These are phyloP conservation scores for barley (Hordeum vulgare) DNA, from an alignment of 176 grass and related monocot genomes.

Conservation along the genomic window MorexV3_pseudomolecules_assembly NC_058518.1:58127621-58128120, in stretches of 20 bases:
- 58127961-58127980: slow-evolving; percentile 82
- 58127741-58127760: too few relatives aligned
- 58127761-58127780: too few relatives aligned
- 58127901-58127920: slow-evolving; percentile 56
- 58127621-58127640: background rate
- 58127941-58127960: slow-evolving; percentile 83
- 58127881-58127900: slow-evolving; percentile 62
- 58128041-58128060: slow-evolving; percentile 68
- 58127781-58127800: too few relatives aligned
- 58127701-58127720: background rate
- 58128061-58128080: background rate
- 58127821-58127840: background rate
- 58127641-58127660: background rate
- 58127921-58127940: slow-evolving; percentile 66
- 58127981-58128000: slow-evolving; percentile 75
- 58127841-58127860: background rate
- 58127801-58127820: background rate
- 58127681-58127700: background rate
- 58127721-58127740: too few relatives aligned
- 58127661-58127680: background rate
- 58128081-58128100: background rate
- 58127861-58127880: slow-evolving; percentile 46
- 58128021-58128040: slow-evolving; percentile 87
- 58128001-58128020: slow-evolving; percentile 65
- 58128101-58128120: background rate